Percentiles rank a stretch among this genome's conserved stretches.
phyloP scores from a whole-genome alignment of 345 rosid species.

The Trapa bicornis region DNA sequence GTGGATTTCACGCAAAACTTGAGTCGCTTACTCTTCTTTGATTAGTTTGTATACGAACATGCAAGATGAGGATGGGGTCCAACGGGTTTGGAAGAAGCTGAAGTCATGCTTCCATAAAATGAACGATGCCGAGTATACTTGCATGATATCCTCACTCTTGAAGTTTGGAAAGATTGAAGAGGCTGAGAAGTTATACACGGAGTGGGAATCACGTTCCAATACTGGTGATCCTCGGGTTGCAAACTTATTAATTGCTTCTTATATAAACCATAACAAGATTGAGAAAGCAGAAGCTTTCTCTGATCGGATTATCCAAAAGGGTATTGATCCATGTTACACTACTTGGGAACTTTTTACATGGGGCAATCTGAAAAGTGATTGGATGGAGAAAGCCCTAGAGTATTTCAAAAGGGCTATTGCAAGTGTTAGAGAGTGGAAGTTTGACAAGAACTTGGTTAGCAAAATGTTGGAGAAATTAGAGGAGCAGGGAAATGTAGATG shows the following conservation, averaged over 20 bases:
- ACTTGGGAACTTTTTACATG: conserved; percentile 80
- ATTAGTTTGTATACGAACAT: conserved; percentile 60
- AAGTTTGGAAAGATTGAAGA: conserved; percentile 57
- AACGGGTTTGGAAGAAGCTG: conserved; percentile 61
- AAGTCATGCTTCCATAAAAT: conserved; percentile 45
- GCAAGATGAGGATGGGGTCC: conserved; percentile 45
- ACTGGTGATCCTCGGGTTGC: conserved; percentile 50
- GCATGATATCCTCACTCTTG: conserved; percentile 60
- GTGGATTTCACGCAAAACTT: conserved; percentile 37
- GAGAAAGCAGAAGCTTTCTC: conserved; percentile 45
- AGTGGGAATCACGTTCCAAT: conserved; percentile 66
- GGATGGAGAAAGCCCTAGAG: conserved; percentile 41
- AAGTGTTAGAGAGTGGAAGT: conserved; percentile 56
- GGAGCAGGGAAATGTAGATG: conserved; percentile 42
- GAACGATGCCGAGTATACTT: conserved; percentile 60
- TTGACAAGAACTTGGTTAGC: conserved; percentile 38
- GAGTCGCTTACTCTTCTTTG: conserved; percentile 56
- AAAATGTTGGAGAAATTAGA: conserved; percentile 41
- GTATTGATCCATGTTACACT: conserved; percentile 50
- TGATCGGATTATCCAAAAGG: conserved; percentile 33
- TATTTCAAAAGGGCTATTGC: conserved; percentile 56
- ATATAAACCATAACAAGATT: conserved; percentile 38
- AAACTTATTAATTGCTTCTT: conserved; percentile 61
- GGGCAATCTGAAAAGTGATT: conserved; percentile 43
- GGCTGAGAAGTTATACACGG: conserved; percentile 55